Base-by-base conservation (phyloP, 106 monocot species). In the Phalaenopsis equestris region DNA sequence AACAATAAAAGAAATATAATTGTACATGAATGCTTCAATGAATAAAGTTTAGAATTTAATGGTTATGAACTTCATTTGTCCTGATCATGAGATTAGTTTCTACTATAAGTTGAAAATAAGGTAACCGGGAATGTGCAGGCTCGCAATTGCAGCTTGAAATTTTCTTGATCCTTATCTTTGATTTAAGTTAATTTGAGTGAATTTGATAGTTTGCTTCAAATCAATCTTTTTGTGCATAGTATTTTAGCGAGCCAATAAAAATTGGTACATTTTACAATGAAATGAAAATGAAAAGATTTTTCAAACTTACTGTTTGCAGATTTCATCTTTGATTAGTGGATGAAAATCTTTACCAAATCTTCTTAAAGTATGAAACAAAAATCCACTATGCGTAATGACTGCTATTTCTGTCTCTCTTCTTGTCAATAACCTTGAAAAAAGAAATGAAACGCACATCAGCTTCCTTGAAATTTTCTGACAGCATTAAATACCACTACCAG, bases 351-450 rank as follows among this genome's bases (percentile, higher is more conserved):
- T 78, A 42, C 83, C 87, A 81, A 86, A 87, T 68, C 47, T 79
- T 41, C 77, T 78, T 17, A 97, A 77, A 30, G 90, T 94, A 55
- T 90, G 90, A 67, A 67, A 87, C 84, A 94, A 87, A 83, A 94
- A 97, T 49, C 89, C 94, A 85, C 97, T 92, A 80, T 96, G 97
- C 18, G 87, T 92, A 55, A 97, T 89, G 76, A 97, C 74, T 30
- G 90, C 97, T 81, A 97, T 97, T 84, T 97, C 94, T 70, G 86
- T 92, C 84, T 97, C 97, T 82, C 92, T 86, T 56, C 97, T 79
- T 64, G 94, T 94, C 94, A 92, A 94, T 77, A 97, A 86, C 97
- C 97, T 97, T 80, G 55, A 75, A 80, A 79, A 76, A 55, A 16
- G 30, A 67, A 52, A n/a, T 72, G 68, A 47, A 37, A 38, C 17